These are phyloP conservation scores for Phytophthora pluvialis DNA, from an alignment of 352 stramenopile genomes.

Conservation along the genomic window DNA sequence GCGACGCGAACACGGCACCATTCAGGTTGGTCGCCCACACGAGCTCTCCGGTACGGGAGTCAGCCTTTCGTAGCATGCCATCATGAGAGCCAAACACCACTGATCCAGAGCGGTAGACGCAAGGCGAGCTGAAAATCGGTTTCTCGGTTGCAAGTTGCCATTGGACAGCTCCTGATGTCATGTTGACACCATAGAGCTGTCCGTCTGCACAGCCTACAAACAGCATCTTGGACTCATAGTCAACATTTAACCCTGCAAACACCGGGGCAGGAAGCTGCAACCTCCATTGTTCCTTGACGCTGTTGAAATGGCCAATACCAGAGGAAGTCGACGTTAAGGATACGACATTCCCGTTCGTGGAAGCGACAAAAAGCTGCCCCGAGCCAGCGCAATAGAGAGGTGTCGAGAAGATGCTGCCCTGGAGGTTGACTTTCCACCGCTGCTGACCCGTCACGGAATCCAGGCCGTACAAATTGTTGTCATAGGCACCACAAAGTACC, in stretches of 20 bases:
- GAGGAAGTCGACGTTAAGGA: slow-evolving; percentile 17
- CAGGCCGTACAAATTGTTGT: slow-evolving; percentile 52
- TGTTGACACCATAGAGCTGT: slow-evolving; percentile 45
- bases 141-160: slow-evolving; percentile 55
- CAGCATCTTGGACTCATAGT: slow-evolving; percentile 25
- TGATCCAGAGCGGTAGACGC: slow-evolving; percentile 34
- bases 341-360: slow-evolving; percentile 47
- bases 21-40: slow-evolving; percentile 40
- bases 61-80: slow-evolving; percentile 49
- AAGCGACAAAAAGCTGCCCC: slow-evolving; percentile 43
- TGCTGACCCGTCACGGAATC: slow-evolving; percentile 27
- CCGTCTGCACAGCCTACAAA: slow-evolving; percentile 61
- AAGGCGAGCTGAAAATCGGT: slow-evolving; percentile 68
- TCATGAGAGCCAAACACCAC: slow-evolving; percentile 65
- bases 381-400: slow-evolving; percentile 33
- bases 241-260: slow-evolving; percentile 56
- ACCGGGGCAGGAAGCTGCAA: slow-evolving; percentile 52
- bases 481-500: slow-evolving; percentile 61
- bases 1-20: slow-evolving; percentile 57
- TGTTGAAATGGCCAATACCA: slow-evolving; percentile 4
- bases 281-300: slow-evolving; percentile 23
- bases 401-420: slow-evolving; percentile 61
- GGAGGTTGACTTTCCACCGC: slow-evolving; percentile 37
- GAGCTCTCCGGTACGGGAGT: slow-evolving; percentile 34
- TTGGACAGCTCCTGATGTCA: slow-evolving; percentile 23